Evolutionary conservation across 1,284 basidiomycete genomes (phyloP).

Genomic region (Ustilago crameri): DNA sequence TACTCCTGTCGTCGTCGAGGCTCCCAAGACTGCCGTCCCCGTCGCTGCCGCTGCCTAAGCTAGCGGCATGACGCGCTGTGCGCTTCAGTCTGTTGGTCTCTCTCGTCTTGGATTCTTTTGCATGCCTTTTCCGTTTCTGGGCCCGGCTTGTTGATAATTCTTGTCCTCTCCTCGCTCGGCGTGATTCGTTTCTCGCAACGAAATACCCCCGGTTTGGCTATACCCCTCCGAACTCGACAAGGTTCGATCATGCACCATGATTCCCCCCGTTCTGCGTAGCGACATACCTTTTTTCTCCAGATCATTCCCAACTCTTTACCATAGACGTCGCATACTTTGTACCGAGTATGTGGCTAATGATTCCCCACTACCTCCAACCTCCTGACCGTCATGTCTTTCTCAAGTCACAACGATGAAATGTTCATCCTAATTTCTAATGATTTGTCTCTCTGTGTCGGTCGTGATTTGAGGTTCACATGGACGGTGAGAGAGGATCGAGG

Average conservation of each 20-base stretch:
- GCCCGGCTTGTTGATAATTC: slow-evolving; percentile 35
- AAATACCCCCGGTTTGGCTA: slow-evolving; percentile 24
- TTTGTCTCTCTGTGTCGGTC: too few relatives aligned
- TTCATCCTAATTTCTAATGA: not conserved
- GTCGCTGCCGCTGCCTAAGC: slow-evolving; percentile 47
- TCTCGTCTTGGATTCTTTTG: slow-evolving; percentile 36
- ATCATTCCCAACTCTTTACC: slow-evolving; percentile 3
- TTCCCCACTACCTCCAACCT: not conserved
- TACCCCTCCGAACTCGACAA: slow-evolving; percentile 49
- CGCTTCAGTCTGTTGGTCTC: not conserved
- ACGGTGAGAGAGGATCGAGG: too few relatives aligned
- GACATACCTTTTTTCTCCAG: slow-evolving; percentile 26
- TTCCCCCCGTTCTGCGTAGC: slow-evolving; percentile 36
- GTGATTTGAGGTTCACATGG: too few relatives aligned
- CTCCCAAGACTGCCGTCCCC: slow-evolving; percentile 41
- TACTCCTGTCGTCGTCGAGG: slow-evolving; percentile 34
- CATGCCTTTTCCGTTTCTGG: slow-evolving; percentile 32
- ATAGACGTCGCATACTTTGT: slow-evolving; percentile 20
- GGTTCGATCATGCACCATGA: slow-evolving; percentile 50
- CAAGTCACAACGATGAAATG: slow-evolving; percentile 5
- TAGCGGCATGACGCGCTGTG: not conserved
- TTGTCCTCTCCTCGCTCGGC: slow-evolving; percentile 30
- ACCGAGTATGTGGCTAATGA: not conserved
- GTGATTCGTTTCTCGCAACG: not conserved
- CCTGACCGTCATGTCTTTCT: not conserved